Percentiles rank a stretch among this genome's conserved stretches.
Conservation (phyloP, 2,329 filamentous ascomycete genomes). For the Verticillium zaregamsianum region DNA sequence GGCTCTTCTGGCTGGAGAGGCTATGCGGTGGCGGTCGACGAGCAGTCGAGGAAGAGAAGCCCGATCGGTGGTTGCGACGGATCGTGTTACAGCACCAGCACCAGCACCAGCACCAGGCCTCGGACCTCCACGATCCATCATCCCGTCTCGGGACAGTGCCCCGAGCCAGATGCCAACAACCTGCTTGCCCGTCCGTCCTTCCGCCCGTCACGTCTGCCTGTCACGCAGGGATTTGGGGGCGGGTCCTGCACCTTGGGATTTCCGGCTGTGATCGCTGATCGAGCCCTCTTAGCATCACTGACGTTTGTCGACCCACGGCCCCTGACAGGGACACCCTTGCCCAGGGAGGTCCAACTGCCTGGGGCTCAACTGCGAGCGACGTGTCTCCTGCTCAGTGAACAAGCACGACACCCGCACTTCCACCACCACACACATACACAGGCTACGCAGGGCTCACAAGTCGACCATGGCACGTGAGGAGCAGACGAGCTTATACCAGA, state of each 20-base stretch:
- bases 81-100: slow-evolving; percentile 9
- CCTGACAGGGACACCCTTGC: not conserved
- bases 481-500: not conserved
- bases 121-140: not conserved
- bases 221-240: not conserved
- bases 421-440: not conserved
- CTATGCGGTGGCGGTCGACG: not conserved
- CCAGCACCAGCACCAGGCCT: not conserved
- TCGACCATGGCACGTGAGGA: not conserved
- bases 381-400: not conserved
- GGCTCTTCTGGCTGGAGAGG: not conserved
- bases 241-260: not conserved
- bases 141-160: slow-evolving; percentile 11
- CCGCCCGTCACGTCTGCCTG: not conserved
- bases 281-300: not conserved
- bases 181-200: not conserved
- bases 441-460: not conserved
- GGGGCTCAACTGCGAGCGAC: not conserved
- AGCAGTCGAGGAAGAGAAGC: not conserved
- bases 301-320: not conserved
- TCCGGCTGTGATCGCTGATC: not conserved
- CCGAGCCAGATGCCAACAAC: not conserved
- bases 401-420: too few species aligned
- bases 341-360: not conserved
- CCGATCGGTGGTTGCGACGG: slow-evolving; percentile 11